These are phyloP conservation scores for Glycine soja DNA, from an alignment of 306 rosid genomes.

Conservation along the genomic window DNA sequence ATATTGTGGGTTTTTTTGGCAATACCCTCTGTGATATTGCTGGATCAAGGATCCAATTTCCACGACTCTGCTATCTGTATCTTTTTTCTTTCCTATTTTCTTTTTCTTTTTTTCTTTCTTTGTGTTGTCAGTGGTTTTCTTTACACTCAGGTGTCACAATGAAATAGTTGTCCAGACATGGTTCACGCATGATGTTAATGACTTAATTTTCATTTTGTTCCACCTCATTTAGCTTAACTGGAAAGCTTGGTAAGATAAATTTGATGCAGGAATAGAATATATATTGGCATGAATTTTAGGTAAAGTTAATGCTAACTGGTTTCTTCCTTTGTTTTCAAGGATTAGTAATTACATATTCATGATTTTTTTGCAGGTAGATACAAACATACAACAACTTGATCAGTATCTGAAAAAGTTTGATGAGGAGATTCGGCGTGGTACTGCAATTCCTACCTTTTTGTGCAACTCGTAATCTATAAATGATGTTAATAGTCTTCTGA, in stretches of 20 bases:
- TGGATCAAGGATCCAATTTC: conserved; percentile 17
- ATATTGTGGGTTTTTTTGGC: conserved; percentile 22
- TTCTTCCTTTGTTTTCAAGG: conserved; percentile 32
- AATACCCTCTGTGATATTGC: conserved; percentile 1
- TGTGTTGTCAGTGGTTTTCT: background rate
- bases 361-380: conserved; percentile 75
- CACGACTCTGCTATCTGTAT: background rate
- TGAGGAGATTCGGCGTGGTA: conserved; percentile 89
- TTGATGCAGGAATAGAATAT: background rate
- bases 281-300: conserved; percentile 1
- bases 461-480: conserved; percentile 20
- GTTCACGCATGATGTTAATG: conserved; percentile 5
- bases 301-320: conserved; percentile 25
- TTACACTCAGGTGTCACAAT: background rate
- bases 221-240: conserved; percentile 7
- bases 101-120: background rate
- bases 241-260: conserved; percentile 11
- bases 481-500: conserved; percentile 11
- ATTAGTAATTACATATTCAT: conserved; percentile 30
- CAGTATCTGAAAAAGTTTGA: conserved; percentile 87
- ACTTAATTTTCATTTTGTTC: conserved; percentile 14
- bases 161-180: conserved; percentile 30
- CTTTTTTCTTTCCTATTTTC: background rate
- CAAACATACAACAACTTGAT: conserved; percentile 95
- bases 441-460: conserved; percentile 39